Evolutionary conservation across 805 yeast species (phyloP), one percentile per base, ranked within the genome.

Genomic region (Pichia gijzeniarum): DNA sequence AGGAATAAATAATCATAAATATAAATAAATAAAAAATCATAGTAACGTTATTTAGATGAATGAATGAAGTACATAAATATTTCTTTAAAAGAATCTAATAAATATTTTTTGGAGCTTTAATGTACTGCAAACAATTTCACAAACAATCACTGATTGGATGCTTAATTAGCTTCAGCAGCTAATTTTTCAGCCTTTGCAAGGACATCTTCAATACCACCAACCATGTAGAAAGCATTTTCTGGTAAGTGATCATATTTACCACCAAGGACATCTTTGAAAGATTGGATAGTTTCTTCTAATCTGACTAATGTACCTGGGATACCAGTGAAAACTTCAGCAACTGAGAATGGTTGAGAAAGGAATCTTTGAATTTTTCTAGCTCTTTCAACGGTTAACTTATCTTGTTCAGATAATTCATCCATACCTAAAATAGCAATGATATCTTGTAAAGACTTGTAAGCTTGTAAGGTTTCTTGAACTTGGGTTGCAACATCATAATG

Each of bases 361-460:
- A 93, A 93, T 80, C 98, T 87, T 80, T 93, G 98, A 68, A 93
- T 89, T 85, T 93, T 93, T 82, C 99, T 88, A 64, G 99, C 99
- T 82, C 99, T 91, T 82, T 93, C 99, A 73, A 93, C 99, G 58
- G 98, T 91, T 71, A 93, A 84, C 79, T 93, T 93, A 77, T 93
- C 99, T 64, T 82, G 76, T 80, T 93, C 99, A 59, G 97, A 89
- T 78, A 93, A 84, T 81, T 93, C 99, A 76, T 93, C 99, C 99
- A 93, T 93, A 90, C 99, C 99, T 74, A 93, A 85, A 82, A 93
- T 93, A 74, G 99, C 99, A 83, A 93, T 93, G 75, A 93, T 93
- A 84, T 93, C 99, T 80, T 93, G 99, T 72, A 93, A 81, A 62
- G 99, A 93, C 82, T 93, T 93, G 85, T 93, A 93, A 63, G 98